Percentiles rank a stretch among this genome's conserved stretches.
Evolutionary conservation across 805 yeast species (phyloP).

Genomic region (Torulaspora indica): DNA sequence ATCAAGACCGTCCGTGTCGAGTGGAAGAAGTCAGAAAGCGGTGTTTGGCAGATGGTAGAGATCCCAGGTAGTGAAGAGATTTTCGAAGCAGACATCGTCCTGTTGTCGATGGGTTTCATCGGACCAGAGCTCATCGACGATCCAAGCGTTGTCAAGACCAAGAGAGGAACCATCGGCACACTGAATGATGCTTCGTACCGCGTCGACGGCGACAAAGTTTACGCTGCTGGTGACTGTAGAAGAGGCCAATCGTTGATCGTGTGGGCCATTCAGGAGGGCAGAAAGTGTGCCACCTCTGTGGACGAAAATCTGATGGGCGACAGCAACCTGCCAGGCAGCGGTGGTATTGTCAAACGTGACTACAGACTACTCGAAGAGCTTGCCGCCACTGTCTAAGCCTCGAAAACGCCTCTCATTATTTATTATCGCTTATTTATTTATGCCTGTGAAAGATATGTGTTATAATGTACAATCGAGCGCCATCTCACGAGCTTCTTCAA

Average conservation of each 20-base stretch:
- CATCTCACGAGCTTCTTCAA: constrained; percentile 14
- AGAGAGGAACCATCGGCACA: constrained; percentile 76
- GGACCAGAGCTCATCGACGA: constrained; percentile 84
- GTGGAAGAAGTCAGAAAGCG: constrained; percentile 92
- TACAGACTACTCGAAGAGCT: constrained; percentile 71
- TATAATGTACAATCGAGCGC: not conserved
- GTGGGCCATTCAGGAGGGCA: constrained; percentile 99
- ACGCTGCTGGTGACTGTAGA: constrained; percentile 98
- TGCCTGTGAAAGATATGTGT: not conserved
- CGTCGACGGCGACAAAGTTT: constrained; percentile 62
- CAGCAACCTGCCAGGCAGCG: constrained; percentile 87
- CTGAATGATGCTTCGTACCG: constrained; percentile 55
- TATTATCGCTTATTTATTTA: constrained; percentile 9
- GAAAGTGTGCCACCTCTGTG: constrained; percentile 96
- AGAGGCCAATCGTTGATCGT: constrained; percentile 97
- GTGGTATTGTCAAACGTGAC: constrained; percentile 84
- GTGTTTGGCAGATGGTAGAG: constrained; percentile 99
- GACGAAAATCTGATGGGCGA: constrained; percentile 74
- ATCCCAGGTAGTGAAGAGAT: constrained; percentile 91
- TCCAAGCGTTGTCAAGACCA: constrained; percentile 50
- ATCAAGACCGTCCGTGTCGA: constrained; percentile 96
- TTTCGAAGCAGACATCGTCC: constrained; percentile 90
- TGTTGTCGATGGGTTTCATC: constrained; percentile 94
- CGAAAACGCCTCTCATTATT: not conserved
- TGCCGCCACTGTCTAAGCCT: constrained; percentile 41